Evolutionary conservation across 805 yeast species (phyloP).

Genomic region (Wickerhamiella azyma): DNA sequence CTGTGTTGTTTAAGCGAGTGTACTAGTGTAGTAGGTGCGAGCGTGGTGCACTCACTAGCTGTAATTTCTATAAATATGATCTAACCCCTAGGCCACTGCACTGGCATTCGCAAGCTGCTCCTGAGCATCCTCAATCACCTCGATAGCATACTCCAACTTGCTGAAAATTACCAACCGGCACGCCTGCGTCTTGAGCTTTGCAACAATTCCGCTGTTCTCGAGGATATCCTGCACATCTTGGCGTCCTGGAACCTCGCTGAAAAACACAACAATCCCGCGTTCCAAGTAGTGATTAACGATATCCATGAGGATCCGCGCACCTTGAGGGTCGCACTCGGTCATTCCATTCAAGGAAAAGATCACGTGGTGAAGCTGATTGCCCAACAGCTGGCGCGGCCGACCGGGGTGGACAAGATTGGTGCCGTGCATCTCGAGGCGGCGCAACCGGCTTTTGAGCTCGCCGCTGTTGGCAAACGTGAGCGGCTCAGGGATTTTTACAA

Average conservation of each 20-base stretch:
- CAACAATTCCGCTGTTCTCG: conserved; percentile 40
- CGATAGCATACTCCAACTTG: conserved; percentile 45
- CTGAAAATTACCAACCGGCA: conserved; percentile 29
- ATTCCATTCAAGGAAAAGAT: conserved; percentile 71
- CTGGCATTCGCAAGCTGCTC: not conserved
- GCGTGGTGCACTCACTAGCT: no score
- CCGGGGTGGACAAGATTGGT: conserved; percentile 67
- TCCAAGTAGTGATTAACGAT: conserved; percentile 41
- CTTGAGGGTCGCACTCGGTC: conserved; percentile 67
- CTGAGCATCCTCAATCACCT: conserved; percentile 12
- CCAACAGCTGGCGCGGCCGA: conserved; percentile 36
- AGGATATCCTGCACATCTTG: conserved; percentile 37
- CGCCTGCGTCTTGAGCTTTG: conserved; percentile 25
- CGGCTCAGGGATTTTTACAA: conserved; percentile 78
- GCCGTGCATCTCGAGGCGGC: conserved; percentile 64
- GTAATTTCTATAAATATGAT: not conserved
- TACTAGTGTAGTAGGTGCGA: no score
- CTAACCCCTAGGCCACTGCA: no score
- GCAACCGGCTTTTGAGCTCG: conserved; percentile 52
- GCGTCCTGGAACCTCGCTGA: conserved; percentile 45
- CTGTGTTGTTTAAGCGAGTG: conserved; percentile 26
- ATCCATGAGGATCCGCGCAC: conserved; percentile 55
- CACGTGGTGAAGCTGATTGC: conserved; percentile 39
- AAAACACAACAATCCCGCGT: conserved; percentile 43
- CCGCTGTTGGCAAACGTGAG: conserved; percentile 76